Evolutionary conservation across 163 green algal genomes (phyloP).

Genomic region (Scenedesmus sp.): DNA sequence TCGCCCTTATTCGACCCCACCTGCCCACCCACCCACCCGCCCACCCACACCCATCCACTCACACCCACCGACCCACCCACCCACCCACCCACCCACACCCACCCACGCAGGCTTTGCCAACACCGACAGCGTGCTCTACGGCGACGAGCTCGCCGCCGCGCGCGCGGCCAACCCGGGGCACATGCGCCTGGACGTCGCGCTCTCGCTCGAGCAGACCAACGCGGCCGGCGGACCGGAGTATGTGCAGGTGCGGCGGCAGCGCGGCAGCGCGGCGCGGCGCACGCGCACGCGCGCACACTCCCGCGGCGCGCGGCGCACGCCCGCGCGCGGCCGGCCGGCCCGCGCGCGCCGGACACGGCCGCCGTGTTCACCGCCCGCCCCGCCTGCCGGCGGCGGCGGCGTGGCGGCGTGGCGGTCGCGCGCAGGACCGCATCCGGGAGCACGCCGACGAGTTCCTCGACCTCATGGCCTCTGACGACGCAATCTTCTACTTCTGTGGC

Average conservation of each 20-base stretch:
- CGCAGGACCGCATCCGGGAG: constrained; percentile 43
- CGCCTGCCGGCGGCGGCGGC: too few species aligned
- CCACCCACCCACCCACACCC: too few species aligned
- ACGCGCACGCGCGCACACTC: too few species aligned
- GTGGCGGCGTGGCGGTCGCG: not conserved
- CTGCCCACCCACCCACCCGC: too few species aligned
- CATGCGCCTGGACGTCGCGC: constrained; percentile 85
- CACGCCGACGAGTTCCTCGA: constrained; percentile 90
- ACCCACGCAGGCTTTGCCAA: constrained; percentile 89
- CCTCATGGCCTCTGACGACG: constrained; percentile 76
- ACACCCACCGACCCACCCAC: too few species aligned
- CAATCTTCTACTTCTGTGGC: constrained; percentile 39
- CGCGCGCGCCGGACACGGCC: not conserved
- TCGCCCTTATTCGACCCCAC: too few species aligned
- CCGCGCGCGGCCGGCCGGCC: too few species aligned
- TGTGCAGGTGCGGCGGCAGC: constrained; percentile 57
- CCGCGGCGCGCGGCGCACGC: too few species aligned
- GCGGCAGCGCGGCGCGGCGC: too few species aligned
- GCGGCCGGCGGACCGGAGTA: constrained; percentile 86
- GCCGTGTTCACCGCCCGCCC: not conserved
- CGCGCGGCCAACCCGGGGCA: constrained; percentile 54
- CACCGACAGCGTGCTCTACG: constrained; percentile 65
- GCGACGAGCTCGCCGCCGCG: constrained; percentile 70
- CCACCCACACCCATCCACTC: too few species aligned
- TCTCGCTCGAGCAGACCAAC: constrained; percentile 90